Evolutionary conservation across 306 rosid genomes (phyloP), one percentile per base, ranked within the genome.

Genomic region (Vigna angularis): DNA sequence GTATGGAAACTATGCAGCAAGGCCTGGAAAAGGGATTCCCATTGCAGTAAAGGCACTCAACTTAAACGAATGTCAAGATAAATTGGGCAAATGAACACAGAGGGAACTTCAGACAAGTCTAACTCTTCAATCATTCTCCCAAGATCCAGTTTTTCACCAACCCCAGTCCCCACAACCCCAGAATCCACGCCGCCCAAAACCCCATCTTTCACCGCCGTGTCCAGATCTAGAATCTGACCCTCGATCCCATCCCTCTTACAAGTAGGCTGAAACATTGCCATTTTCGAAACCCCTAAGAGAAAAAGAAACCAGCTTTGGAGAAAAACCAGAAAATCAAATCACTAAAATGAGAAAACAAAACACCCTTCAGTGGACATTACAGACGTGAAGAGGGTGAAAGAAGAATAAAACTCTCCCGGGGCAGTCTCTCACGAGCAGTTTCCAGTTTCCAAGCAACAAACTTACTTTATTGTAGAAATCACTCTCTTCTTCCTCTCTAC

Each of bases 61-160:
- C 76, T 80, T 9, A 34, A 78, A 67, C 10, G 91, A 88, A 40
- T 62, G 66, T 90, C 92, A 8, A 90, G 85, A 2, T 90, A 90
- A 73, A 90, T 90, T 76, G 94, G 94, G 76, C 94, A 90, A 28
- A 90, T 88, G 52, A 90, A 90, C 50, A 90, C 92, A 1, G 89
- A 83, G 1, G 94, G 90, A 18, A 89, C 87, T 72, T 89, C 91
- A 36, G 81, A 84, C 82, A 88, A 69, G 36, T 87, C 76, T 10
- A 78, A 17, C 82, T 90, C 92, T 61, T 83, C 88, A 77, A 90
- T 88, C 90, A 90, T 86, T 66, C 70, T 77, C 74, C 76, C 65
- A 74, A 90, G 90, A 86, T 90, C 94, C 89, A 88, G 58, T 26
- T 86, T 88, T 76, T 86, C 92, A 44, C 76, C 83, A 7, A 17